phyloP scores from a whole-genome alignment of 306 rosid genomes.

The Ceratonia siliqua region DNA sequence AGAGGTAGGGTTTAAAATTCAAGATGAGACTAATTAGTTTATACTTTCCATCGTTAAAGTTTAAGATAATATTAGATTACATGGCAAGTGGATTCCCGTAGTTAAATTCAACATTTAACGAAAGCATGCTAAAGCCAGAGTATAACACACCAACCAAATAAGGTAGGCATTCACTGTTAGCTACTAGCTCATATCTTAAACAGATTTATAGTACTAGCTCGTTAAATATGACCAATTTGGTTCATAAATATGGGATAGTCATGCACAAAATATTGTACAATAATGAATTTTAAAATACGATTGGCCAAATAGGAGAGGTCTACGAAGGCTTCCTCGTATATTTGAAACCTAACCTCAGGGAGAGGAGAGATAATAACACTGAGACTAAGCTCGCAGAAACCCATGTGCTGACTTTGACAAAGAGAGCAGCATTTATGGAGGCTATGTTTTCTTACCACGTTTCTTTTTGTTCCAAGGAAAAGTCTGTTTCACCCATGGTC shows the following conservation, averaged over 20 bases:
- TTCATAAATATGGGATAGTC: neutral
- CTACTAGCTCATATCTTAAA: neutral
- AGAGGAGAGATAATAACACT: too few species aligned
- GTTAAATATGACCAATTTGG: neutral
- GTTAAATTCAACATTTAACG: neutral
- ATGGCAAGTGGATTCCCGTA: neutral
- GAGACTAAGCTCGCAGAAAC: neutral
- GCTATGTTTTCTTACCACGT: neutral
- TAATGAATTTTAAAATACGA: neutral
- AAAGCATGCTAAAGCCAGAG: neutral
- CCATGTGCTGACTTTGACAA: conserved; percentile 21
- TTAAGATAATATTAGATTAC: neutral
- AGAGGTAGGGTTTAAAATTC: neutral
- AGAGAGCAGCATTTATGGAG: neutral
- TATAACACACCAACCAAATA: neutral
- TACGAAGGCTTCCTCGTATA: too few species aligned
- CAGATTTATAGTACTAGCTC: neutral
- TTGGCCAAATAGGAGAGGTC: too few species aligned
- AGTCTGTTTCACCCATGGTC: neutral
- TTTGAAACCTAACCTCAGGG: neutral
- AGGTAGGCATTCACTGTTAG: neutral
- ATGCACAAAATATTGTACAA: neutral
- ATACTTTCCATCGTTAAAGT: neutral
- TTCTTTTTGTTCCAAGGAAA: neutral
- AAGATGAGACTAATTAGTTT: conserved; percentile 13